Evolutionary conservation across 345 rosid genomes (phyloP), one percentile per base, ranked within the genome.

Genomic region (Citrus unshiu): DNA sequence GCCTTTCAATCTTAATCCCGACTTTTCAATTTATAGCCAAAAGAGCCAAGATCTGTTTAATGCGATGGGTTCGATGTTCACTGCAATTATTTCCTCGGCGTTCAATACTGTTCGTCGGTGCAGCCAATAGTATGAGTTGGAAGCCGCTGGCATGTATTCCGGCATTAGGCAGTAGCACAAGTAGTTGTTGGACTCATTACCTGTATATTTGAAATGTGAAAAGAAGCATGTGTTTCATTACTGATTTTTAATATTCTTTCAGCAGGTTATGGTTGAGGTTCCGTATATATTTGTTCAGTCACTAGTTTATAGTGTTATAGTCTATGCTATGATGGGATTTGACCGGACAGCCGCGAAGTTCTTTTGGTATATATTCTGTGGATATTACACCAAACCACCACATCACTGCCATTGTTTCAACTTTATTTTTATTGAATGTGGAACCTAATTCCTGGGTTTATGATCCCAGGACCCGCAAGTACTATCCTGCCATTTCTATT

Each of bases 1-100:
- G 8, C 39, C 39, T 37, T 37, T 9, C 34, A 4, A 57, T 81
- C 67, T 35, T 12, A 4, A 4, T 64, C 21, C 18, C n/a, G 25
- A 21, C 72, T 68, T 64, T 61, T 12, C 51, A 25, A 80, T 66
- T 51, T 77, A n/a, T 22, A 89, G 93, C 83, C 39, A 1, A 37
- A 80, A 27, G 37, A 25, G 35, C 54, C 96, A 89, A 49, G 93
- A 89, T 78, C 62, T 94, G 73, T 79, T 70, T 34, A 93, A 94
- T 82, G 90, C 95, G 57, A 86, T 87, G 88, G 97, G 97, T 63
- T 93, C 97, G 3, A 91, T 94, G 94, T 92, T 89, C 57, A 74
- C 86, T 54, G 92, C 97, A 7, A 92, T 91, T 81, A 76, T 91
- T 94, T 91, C 87, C 84, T 93, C 22, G 97, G 97, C 1, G 24